These are phyloP conservation scores for Mycena floridula DNA, from an alignment of 768 basidiomycete genomes.

Conservation along the genomic window DNA sequence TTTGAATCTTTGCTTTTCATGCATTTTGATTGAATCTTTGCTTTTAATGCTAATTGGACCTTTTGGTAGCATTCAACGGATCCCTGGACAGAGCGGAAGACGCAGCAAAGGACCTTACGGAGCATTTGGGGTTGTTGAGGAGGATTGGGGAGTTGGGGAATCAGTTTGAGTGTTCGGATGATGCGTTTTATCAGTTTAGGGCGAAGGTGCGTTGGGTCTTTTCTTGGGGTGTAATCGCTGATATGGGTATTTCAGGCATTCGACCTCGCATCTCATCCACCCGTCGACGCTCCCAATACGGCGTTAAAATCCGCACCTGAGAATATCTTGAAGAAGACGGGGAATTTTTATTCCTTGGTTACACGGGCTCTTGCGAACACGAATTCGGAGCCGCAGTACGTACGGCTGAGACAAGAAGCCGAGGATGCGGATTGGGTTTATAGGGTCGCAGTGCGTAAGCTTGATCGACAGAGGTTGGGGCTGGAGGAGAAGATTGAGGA, in stretches of 20 bases:
- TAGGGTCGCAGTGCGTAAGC: slow-evolving; percentile 70
- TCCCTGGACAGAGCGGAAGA: slow-evolving; percentile 77
- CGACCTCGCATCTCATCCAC: slow-evolving; percentile 14
- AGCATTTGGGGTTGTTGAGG: slow-evolving; percentile 56
- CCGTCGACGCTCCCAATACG: slow-evolving; percentile 20
- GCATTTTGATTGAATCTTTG: too few relatives aligned
- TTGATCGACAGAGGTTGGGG: slow-evolving; percentile 79
- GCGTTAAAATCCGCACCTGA: slow-evolving; percentile 34
- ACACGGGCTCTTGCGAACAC: slow-evolving; percentile 57
- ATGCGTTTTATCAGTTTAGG: slow-evolving; percentile 81
- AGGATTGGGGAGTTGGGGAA: slow-evolving; percentile 82
- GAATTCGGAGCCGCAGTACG: slow-evolving; percentile 56
- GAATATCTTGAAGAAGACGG: slow-evolving; percentile 70
- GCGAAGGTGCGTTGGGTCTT: slow-evolving; percentile 47
- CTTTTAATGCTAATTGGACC: too few relatives aligned
- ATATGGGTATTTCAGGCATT: too few relatives aligned
- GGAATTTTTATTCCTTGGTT: slow-evolving; percentile 63
- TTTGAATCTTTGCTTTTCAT: too few relatives aligned
- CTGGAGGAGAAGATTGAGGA: slow-evolving; percentile 87
- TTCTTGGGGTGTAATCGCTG: too few relatives aligned
- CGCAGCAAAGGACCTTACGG: slow-evolving; percentile 56
- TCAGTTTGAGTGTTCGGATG: slow-evolving; percentile 68
- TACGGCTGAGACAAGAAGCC: slow-evolving; percentile 72
- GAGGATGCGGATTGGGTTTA: slow-evolving; percentile 77
- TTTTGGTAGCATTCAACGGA: slow-evolving; percentile 71